Evolutionary conservation across 352 stramenopile genomes (phyloP), one percentile per base, ranked within the genome.

Genomic region (Phytopythium sindhum): DNA sequence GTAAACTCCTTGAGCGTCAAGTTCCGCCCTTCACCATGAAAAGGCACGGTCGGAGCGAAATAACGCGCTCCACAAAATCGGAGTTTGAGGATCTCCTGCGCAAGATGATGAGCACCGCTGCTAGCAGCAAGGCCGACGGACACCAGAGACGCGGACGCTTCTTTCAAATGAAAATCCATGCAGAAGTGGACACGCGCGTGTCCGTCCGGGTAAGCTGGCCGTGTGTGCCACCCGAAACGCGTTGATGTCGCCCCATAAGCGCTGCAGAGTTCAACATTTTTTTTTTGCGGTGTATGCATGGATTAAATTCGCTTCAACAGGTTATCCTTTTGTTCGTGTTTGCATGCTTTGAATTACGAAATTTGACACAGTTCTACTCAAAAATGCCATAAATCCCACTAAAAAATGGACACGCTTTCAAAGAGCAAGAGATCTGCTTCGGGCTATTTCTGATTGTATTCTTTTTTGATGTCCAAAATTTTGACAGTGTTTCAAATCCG

Each of bases 121-220:
- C 17, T 23, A 24, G 17, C 41, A 23, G 17, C 41, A 23, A n/a
- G 41, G 41, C 41, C 6, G 41, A 24, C 41, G 41, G 37, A 19
- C 37, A 44, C 41, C 41, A 23, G 41, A 47, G 41, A 47, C 15
- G 19, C 7, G 17, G 41, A 2, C 41, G 24, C 41, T 53, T 3
- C 17, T 52, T 47, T 52, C 45, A 29, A 14, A 52, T 52, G 45
- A 52, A 52, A 52, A 52, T 52, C 45, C 45, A 52, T 26, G 11
- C 21, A 14, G 9, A 52, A 52, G 45, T 52, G 45, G 45, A 52
- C 21, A 52, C 37, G 37, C 1, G 37, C 37, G 12, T 44, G 37
- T 21, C 37, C 35, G 35, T 17, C 10, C 37, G 12, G 37, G 0
- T 19, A 14, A 44, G 37, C 37, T 44, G 11, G 12, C 21, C 37